A percentile compares a stretch with the other conserved stretches of the same genome.
phyloP scores from a whole-genome alignment of 2,329 filamentous ascomycete species.

The Tolypocladium tundrense region DNA sequence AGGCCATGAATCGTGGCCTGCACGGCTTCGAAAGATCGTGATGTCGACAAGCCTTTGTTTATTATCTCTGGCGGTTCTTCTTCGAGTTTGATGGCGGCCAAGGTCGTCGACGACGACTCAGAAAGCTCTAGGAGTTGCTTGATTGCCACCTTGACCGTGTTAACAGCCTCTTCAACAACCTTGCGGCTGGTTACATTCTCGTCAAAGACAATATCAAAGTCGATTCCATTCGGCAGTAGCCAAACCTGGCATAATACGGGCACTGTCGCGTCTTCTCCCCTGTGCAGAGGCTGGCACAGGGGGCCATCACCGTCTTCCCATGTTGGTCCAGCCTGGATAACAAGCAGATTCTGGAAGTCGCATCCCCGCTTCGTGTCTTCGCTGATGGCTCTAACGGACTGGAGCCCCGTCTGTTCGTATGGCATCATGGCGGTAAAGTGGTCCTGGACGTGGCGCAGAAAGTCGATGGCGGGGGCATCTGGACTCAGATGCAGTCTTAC shows the following conservation, averaged over 20 bases:
- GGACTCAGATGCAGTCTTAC: slow-evolving; percentile 7
- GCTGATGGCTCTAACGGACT: not conserved
- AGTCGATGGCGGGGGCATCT: slow-evolving; percentile 5
- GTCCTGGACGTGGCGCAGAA: slow-evolving; percentile 9
- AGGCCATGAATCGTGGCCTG: not conserved
- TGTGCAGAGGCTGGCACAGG: not conserved
- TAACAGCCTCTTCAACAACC: not conserved
- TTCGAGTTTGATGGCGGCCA: not conserved
- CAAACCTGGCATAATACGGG: not conserved
- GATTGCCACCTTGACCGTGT: not conserved
- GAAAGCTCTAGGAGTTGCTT: not conserved
- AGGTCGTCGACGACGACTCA: not conserved
- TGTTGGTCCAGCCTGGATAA: not conserved
- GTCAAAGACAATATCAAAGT: not conserved
- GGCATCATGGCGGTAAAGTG: slow-evolving; percentile 8
- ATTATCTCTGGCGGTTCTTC: not conserved
- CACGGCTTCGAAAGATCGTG: not conserved
- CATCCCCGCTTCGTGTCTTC: not conserved
- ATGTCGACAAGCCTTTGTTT: not conserved
- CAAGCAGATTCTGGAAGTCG: slow-evolving; percentile 1
- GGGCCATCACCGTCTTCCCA: not conserved
- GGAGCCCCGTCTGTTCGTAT: slow-evolving; percentile 2
- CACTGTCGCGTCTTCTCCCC: slow-evolving; percentile 1
- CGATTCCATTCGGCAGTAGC: not conserved
- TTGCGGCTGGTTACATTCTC: not conserved